These are phyloP conservation scores for Spathaspora girioi DNA, from an alignment of 805 yeast species.

Conservation along the genomic window DNA sequence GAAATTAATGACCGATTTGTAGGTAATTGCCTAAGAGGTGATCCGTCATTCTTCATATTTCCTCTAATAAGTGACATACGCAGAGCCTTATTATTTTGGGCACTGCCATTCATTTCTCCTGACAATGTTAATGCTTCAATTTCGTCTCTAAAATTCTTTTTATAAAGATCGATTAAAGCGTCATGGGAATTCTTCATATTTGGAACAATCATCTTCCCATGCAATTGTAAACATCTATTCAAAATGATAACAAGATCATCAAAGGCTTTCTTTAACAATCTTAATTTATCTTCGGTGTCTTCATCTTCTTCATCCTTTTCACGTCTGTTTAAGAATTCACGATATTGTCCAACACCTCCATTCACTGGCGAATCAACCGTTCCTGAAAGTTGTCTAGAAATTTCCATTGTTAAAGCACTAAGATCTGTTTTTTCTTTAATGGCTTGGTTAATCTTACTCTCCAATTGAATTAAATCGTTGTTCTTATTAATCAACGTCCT, in stretches of 20 bases:
- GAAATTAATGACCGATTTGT: background rate
- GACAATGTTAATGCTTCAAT: conserved; percentile 32
- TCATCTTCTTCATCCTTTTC: conserved; percentile 31
- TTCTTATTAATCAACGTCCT: conserved; percentile 63
- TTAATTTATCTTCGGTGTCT: conserved; percentile 15
- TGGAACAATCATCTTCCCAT: conserved; percentile 59
- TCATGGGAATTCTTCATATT: conserved; percentile 61
- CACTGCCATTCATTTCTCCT: background rate
- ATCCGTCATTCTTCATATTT: background rate
- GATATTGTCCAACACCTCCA: conserved; percentile 86
- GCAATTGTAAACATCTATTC: conserved; percentile 63
- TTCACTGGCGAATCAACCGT: conserved; percentile 91
- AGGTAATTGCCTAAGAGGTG: background rate
- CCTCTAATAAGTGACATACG: background rate
- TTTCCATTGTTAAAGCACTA: conserved; percentile 51
- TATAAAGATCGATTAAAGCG: conserved; percentile 59
- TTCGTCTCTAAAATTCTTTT: conserved; percentile 65
- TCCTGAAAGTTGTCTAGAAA: conserved; percentile 72
- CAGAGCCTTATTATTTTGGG: background rate
- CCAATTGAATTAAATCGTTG: conserved; percentile 67
- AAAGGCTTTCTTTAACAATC: conserved; percentile 49
- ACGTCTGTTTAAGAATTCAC: conserved; percentile 53
- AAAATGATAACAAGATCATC: conserved; percentile 65
- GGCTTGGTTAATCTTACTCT: conserved; percentile 53
- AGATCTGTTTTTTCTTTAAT: conserved; percentile 49